Conservation (phyloP, 2,329 filamentous ascomycete species). For the Elsinoe necatrix region DNA sequence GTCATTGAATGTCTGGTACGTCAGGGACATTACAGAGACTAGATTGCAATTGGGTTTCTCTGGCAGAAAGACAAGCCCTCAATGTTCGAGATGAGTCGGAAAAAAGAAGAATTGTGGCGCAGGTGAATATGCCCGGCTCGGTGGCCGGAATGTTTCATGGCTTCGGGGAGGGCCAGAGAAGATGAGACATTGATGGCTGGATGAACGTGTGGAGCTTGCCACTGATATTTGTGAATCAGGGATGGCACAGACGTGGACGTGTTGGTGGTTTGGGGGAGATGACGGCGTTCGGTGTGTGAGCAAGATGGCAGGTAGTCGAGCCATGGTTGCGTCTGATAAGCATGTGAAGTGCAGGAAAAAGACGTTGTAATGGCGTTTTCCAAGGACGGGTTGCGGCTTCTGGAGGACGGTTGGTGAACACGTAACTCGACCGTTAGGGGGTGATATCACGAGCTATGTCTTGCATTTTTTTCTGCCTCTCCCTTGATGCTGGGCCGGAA, state of each 20-base stretch:
- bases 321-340: conserved; percentile 5
- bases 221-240: neutral
- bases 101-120: neutral
- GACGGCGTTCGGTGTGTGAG: neutral
- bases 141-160: neutral
- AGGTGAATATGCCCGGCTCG: neutral
- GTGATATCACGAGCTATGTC: conserved; percentile 7
- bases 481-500: neutral
- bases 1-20: too few species aligned
- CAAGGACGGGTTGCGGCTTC: neutral
- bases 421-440: neutral
- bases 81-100: neutral
- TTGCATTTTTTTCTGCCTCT: neutral
- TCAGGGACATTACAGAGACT: neutral
- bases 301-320: neutral
- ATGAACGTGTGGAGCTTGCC: conserved; percentile 6
- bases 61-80: neutral
- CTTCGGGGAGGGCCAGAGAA: neutral
- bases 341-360: conserved; percentile 1
- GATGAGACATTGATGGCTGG: neutral
- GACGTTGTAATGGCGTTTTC: neutral
- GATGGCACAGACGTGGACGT: neutral
- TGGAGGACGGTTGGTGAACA: neutral
- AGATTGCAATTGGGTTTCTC: neutral
- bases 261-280: neutral